A percentile compares a stretch with the other conserved stretches of the same genome.
These are phyloP conservation scores for Cystofilobasidium capitatum DNA, from an alignment of 768 basidiomycete species.

Conservation along the genomic window DNA sequence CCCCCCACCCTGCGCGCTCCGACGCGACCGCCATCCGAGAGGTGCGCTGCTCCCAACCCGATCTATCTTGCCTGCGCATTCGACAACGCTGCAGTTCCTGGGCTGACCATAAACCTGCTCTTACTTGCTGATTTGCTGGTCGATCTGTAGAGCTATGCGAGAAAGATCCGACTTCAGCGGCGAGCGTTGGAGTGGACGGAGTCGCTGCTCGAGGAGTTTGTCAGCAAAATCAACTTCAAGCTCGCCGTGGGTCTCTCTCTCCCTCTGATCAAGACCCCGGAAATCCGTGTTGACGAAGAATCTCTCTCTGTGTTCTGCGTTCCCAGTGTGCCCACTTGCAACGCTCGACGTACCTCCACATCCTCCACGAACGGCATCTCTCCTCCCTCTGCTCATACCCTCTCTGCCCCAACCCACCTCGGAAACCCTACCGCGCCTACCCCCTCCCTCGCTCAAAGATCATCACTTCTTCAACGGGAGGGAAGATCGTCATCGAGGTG, in stretches of 20 bases:
- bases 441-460: slow-evolving; percentile 13
- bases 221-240: slow-evolving; percentile 12
- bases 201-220: slow-evolving; percentile 12
- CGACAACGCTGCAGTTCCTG: background rate
- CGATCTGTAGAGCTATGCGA: slow-evolving; percentile 2
- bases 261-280: too few relatives aligned
- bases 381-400: slow-evolving; percentile 20
- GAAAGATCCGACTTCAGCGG: slow-evolving; percentile 10
- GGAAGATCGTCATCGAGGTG: background rate
- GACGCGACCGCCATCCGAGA: slow-evolving; percentile 4
- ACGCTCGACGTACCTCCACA: slow-evolving; percentile 11
- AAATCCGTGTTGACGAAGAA: background rate
- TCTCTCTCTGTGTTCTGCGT: background rate
- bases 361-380: slow-evolving; percentile 24
- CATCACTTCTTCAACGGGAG: background rate
- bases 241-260: background rate
- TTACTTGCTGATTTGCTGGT: background rate
- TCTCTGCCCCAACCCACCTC: slow-evolving; percentile 7
- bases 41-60: background rate
- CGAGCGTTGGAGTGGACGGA: slow-evolving; percentile 17
- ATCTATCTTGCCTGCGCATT: background rate
- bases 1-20: background rate
- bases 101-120: background rate
- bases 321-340: slow-evolving; percentile 13
- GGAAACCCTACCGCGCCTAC: slow-evolving; percentile 10